Base-by-base conservation (phyloP, 1,284 basidiomycete species). In the Puccinia sorghi region DNA sequence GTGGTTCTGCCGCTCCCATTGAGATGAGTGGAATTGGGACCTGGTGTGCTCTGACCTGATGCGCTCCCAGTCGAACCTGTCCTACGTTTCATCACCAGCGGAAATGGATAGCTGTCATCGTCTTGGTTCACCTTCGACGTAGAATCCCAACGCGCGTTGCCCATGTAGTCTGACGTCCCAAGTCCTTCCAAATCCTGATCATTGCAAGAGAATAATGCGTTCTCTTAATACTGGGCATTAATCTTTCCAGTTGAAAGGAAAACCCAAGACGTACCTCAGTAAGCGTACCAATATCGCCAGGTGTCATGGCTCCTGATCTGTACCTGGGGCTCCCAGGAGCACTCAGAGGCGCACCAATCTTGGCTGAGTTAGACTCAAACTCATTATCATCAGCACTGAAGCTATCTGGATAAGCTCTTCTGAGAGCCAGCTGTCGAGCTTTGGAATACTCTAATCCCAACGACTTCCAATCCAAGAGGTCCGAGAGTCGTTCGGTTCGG, bases 391-490 rank as follows among this genome's bases (percentile, higher is more conserved):
- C 86, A 80, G 87, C 89, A 17, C 81, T 81, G 86, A 97, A 99
- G 79, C 92, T 90, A 83, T 98, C 94, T 0, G 96, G 96, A 85
- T 99, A 98, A 13, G 96, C 96, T 67, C 96, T 88, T 81, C 96
- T 88, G 75, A 99, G 87, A 5, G 79, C 79, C 77, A 98, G 87
- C 86, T 97, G 94, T 70, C 96, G 88, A 50, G 93, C 92, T 87
- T 97, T 99, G 84, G 91, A 91, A 85, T 99, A 99, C 85, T 99
- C 96, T 81, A 98, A 90, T 5, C 96, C 96, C 37, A 99, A 87
- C 82, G 94, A 93, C 88, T 99, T 99, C 96, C 96, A 98, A 86
- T 99, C 96, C 80, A 99, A 87, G 77, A 99, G 85, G 61, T 96
- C 96, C 69, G 90, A 91, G 5, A 97, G 88, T 50, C 94, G 89